Percentiles rank a stretch among this genome's conserved stretches.
Conservation (phyloP, 2,329 filamentous ascomycete genomes). For the Apiospora kogelbergensis region DNA sequence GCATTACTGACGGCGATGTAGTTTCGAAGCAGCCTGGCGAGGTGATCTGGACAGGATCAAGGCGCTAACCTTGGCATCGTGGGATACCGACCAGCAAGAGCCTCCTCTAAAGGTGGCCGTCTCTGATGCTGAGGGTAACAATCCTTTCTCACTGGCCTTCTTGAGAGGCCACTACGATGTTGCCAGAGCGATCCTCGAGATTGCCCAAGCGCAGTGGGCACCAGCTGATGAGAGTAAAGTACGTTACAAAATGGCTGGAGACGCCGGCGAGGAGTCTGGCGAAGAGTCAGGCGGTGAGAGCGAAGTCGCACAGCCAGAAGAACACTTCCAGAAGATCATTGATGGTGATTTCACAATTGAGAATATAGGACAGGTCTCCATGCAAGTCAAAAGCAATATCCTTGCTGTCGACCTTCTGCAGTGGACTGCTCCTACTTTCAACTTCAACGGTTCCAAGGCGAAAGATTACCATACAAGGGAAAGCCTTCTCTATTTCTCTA, state of each 20-base stretch:
- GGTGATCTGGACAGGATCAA: conserved; percentile 70
- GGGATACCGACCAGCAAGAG: conserved; percentile 53
- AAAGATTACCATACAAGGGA: neutral
- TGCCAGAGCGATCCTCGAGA: conserved; percentile 68
- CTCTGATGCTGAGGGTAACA: conserved; percentile 48
- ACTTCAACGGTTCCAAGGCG: neutral
- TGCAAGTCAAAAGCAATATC: conserved; percentile 64
- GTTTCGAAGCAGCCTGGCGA: conserved; percentile 71
- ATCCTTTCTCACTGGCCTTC: conserved; percentile 68
- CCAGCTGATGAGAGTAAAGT: conserved; percentile 52
- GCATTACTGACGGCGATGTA: conserved; percentile 27
- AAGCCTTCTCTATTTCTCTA: conserved; percentile 43
- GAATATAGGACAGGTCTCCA: conserved; percentile 68
- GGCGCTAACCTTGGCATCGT: conserved; percentile 58
- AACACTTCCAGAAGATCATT: conserved; percentile 54
- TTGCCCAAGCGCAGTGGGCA: conserved; percentile 67
- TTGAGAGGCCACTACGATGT: conserved; percentile 63
- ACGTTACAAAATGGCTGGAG: conserved; percentile 44
- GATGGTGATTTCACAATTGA: conserved; percentile 74
- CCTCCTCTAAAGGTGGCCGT: conserved; percentile 65
- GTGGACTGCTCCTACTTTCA: neutral
- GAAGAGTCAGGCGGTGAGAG: conserved; percentile 36
- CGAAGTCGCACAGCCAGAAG: conserved; percentile 40
- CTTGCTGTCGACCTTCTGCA: conserved; percentile 54
- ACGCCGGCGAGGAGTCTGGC: conserved; percentile 36